Evolutionary conservation across 768 basidiomycete genomes (phyloP), one percentile per base, ranked within the genome.

Genomic region (Holtermannia corniformis): DNA sequence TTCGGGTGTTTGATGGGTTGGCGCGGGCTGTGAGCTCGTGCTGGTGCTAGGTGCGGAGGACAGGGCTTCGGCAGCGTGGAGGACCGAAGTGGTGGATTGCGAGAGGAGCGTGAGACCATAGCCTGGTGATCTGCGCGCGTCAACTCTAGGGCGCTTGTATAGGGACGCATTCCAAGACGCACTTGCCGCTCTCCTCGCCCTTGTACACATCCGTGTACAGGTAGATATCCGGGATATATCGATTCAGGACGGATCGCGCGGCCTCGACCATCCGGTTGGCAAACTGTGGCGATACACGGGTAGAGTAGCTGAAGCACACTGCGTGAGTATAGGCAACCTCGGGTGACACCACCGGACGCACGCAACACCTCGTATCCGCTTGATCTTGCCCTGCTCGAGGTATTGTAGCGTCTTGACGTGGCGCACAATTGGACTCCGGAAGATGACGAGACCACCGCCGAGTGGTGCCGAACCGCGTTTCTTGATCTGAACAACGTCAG

Each of bases 171-270:
- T 12, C 44, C 3, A 10, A 16, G 22, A 67, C 90, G 57, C 61
- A 92, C 92, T 90, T 96, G 72, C 93, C 93, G 60, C 89, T 91
- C 57, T 97, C 95, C 16, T 88, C 87, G 5, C 92, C 92, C 70
- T 95, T 93, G 75, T 95, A 97, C 21, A 96, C 91, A 59, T 99
- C 95, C 3, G 95, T 93, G 71, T 96, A 93, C 37, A 99, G 81
- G 73, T 97, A 96, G 24, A 96, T 91, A 69, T 99, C 95, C 32
- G 95, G 93, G 54, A 97, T 95, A 71, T 87, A 95, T 3, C 91
- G 85, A 70, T 96, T 97, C 42, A 99, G 77, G 21, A 99, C 78
- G 2, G 88, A 91, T 37, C 95, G 83, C 16, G 88, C 82, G 5
- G 92, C 81, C 63, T 96, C 93, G 47, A 99, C 95, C 84, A 97